Percentiles rank a stretch among this genome's conserved stretches.
phyloP scores from a whole-genome alignment of 2,329 filamentous ascomycete species.

The Fonsecaea erecta region DNA sequence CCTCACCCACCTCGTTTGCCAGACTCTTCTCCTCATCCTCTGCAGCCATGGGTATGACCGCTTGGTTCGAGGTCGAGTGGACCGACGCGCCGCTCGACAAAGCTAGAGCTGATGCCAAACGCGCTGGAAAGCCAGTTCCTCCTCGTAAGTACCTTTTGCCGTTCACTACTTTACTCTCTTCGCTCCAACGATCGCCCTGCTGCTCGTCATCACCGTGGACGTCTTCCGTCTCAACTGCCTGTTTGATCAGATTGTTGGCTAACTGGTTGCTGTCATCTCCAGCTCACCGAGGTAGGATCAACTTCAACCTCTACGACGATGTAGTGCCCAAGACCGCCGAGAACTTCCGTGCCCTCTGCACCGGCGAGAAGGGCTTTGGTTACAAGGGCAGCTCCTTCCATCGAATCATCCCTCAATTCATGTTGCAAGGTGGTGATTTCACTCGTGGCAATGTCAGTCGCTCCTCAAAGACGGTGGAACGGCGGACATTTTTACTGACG shows the following conservation, averaged over 20 bases:
- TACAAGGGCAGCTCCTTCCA: constrained; percentile 71
- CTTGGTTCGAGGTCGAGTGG: constrained; percentile 75
- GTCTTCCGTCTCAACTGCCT: constrained; percentile 19
- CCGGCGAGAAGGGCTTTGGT: constrained; percentile 69
- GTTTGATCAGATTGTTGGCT: constrained; percentile 30
- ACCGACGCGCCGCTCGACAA: constrained; percentile 61
- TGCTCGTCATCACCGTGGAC: constrained; percentile 11
- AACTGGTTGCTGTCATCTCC: constrained; percentile 27
- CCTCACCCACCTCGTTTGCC: constrained; percentile 21
- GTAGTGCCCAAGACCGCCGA: constrained; percentile 84
- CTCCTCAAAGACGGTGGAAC: constrained; percentile 72
- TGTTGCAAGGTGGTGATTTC: constrained; percentile 73
- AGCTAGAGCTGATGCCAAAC: constrained; percentile 60
- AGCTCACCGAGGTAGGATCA: constrained; percentile 80
- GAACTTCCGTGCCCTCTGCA: constrained; percentile 68
- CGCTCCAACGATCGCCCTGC: background rate
- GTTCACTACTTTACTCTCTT: constrained; percentile 22
- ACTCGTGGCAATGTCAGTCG: constrained; percentile 70
- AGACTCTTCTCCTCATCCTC: constrained; percentile 50
- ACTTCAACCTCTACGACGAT: constrained; percentile 85
- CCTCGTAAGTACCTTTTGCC: constrained; percentile 23
- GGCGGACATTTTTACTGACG: constrained; percentile 69
- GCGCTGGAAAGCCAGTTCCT: constrained; percentile 25
- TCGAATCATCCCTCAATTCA: constrained; percentile 72
- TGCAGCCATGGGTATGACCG: constrained; percentile 75